A percentile compares a stretch with the other conserved stretches of the same genome.
Conservation (phyloP, 345 rosid species). For the Lepidium sativum region DNA sequence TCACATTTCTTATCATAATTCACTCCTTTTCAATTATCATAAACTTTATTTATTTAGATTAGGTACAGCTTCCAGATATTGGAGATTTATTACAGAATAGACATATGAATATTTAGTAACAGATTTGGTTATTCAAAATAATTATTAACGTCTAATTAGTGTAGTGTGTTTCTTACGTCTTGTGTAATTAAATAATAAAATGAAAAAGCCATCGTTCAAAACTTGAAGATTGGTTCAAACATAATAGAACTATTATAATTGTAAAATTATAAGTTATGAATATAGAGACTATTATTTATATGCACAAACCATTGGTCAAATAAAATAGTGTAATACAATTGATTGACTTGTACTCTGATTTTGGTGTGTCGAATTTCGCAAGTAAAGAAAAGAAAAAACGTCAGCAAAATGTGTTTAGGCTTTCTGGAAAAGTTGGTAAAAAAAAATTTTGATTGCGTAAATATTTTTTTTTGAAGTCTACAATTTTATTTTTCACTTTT, state of each 20-base stretch:
- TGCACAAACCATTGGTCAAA: too few species aligned
- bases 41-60: not conserved
- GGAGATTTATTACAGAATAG: conserved; percentile 4
- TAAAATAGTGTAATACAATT: not conserved
- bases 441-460: too few species aligned
- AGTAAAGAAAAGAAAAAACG: not conserved
- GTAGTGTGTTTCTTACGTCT: conserved; percentile 8
- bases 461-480: too few species aligned
- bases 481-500: too few species aligned
- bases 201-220: not conserved
- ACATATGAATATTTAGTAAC: not conserved
- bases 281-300: not conserved
- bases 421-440: not conserved
- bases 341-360: not conserved
- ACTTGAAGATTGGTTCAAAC: conserved; percentile 8
- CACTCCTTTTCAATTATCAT: not conserved
- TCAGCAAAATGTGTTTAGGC: not conserved
- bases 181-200: not conserved
- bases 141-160: not conserved
- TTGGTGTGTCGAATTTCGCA: not conserved
- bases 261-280: too few species aligned
- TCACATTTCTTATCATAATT: not conserved
- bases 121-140: not conserved
- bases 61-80: conserved; percentile 8
- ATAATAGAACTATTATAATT: too few species aligned